Evolutionary conservation across 225 moss, liverwort and hornwort genomes (phyloP), one percentile per base, ranked within the genome.

Genomic region (Physcomitrellopsis africana): DNA sequence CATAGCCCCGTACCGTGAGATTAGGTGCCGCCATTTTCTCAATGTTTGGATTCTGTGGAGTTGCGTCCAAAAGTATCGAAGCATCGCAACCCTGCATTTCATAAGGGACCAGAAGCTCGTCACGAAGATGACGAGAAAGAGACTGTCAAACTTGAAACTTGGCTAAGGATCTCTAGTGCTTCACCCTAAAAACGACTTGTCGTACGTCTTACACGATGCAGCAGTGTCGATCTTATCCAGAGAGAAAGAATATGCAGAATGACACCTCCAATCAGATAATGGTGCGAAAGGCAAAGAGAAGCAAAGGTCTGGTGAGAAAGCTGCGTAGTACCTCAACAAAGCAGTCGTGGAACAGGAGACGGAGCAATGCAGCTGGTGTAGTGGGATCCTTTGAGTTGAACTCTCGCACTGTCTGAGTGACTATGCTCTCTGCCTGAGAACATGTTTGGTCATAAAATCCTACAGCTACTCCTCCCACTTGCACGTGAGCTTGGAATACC

Each of bases 31-130:
- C 89, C 51, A 46, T 16, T 63, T 93, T 90, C 87, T 96, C 96
- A 23, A 87, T 73, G 65, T 83, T 85, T 45, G 87, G 84, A 19
- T 87, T 87, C 0, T 26, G 56, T 9, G 84, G 68, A 22, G 11
- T 61, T 7, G 92, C 32, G 16, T 78, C 83, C 66, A 96, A 77
- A n/a, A 96, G 48, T 67, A 96, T 85, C 9, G 96, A 96, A 9
- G 81, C 96, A 76, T 96, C 96, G 68, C 96, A 96, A 73, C 96
- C 96, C 95, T 96, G 90, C 81, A 72, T 43, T 44, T 9, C 7
- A 24, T 2, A 37, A 37, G 32, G 32, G 17, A 52, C 0, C 47
- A 24, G 10, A 20, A 57, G 6, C 51, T 37, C 32, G 32, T 53
- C 43, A 26, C 6, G 4, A 23, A 65, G 46, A 23, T 24, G 45